Evolutionary conservation across 2,329 filamentous ascomycete genomes (phyloP).

Genomic region (Fusarium gaditjirri): DNA sequence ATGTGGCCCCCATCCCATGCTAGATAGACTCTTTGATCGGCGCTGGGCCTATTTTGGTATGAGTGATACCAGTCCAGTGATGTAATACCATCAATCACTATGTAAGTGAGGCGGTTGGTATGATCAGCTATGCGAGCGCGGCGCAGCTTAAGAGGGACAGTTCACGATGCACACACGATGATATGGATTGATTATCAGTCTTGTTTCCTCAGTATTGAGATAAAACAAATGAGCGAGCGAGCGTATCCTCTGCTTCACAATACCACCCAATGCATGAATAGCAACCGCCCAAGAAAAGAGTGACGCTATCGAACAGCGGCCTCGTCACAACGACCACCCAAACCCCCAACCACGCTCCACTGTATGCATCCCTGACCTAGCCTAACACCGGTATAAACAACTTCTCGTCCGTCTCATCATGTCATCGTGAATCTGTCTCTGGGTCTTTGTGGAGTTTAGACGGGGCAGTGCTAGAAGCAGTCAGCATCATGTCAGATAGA

Average conservation of each 20-base stretch:
- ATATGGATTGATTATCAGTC: not conserved
- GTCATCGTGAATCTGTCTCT: conserved; percentile 6
- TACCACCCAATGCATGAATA: not conserved
- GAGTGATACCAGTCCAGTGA: conserved; percentile 31
- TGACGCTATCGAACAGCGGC: conserved; percentile 24
- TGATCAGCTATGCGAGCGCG: not conserved
- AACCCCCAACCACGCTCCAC: conserved; percentile 1
- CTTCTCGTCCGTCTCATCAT: conserved; percentile 24
- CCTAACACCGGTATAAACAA: conserved; percentile 17
- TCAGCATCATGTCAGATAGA: conserved; percentile 1
- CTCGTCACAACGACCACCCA: conserved; percentile 26
- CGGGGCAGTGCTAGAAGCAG: conserved; percentile 41
- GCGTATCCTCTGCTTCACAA: conserved; percentile 7
- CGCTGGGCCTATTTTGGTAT: conserved; percentile 30
- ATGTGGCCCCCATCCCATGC: conserved; percentile 33
- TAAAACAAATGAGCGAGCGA: conserved; percentile 23
- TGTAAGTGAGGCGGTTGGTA: not conserved
- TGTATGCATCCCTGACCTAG: conserved; percentile 24
- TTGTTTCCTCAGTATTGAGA: conserved; percentile 1
- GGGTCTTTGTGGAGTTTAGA: conserved; percentile 28
- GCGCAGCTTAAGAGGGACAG: not conserved
- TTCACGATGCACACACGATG: not conserved
- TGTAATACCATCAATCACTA: conserved; percentile 32
- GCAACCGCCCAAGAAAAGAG: conserved; percentile 28
- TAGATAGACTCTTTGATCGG: conserved; percentile 34